Base-by-base conservation (phyloP, 164 flowering plant genomes). In the Cinnamomum chago region DNA sequence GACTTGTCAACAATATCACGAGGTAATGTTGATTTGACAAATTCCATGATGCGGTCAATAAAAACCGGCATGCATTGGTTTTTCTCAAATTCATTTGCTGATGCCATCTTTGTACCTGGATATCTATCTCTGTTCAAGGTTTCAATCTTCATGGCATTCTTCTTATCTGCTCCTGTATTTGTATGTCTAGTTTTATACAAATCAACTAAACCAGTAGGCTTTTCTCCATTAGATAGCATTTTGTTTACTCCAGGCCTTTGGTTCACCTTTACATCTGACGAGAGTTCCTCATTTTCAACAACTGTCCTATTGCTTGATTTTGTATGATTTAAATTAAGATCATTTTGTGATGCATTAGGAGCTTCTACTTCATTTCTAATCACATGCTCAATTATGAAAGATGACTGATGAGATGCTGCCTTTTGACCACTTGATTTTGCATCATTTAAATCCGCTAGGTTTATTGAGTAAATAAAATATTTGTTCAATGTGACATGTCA, bases 21-120 rank as follows among this genome's bases (percentile, higher is more conserved):
- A 5, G 4, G 50, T 7, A 28, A 33, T 35, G 17, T 50, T 3
- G 25, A 65, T 14, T 14, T 50, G 50, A 79, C 51, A 10, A 79
- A 51, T 52, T 40, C 72, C 55, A 68, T 81, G 22, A 79, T n/a
- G 69, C 47, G 47, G 72, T 68, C 55, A 71, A 81, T 50, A 70
- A 79, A 58, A 35, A 23, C 28, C 3, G 22, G 62, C 2, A 75
- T 62, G 12, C 75, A 58, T 13, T 24, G 18, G 2, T 18, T 58
- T 6, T 7, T 64, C 64, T 7, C 15, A 5, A 50, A 24, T 24
- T 72, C 71, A 55, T 76, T n/a, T 47, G 52, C 71, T 25, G 72
- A 28, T 58, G 25, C 30, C 30, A 25, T 70, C 65, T 40, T 72
- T 35, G 71, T 68, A 65, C 10, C 73, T 23, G 62, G 71, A 70